Conservation (phyloP, 1,284 basidiomycete genomes). For the Heterobasidion parviporum region DNA sequence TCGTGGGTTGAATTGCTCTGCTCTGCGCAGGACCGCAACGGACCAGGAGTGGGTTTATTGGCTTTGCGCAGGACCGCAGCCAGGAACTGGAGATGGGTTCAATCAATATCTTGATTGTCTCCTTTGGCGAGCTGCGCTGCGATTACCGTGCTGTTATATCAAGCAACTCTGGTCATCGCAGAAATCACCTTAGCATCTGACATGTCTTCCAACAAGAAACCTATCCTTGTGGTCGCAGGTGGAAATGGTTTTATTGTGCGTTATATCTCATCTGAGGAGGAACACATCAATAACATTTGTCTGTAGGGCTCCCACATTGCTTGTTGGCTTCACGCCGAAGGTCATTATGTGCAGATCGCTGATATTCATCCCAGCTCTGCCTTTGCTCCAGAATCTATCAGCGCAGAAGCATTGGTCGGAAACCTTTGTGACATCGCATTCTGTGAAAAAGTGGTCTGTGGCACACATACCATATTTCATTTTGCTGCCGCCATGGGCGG, state of each 20-base stretch:
- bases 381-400: slow-evolving; percentile 18
- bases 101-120: no score
- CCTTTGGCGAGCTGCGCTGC: no score
- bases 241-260: slow-evolving; percentile 52
- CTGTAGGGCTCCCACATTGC: slow-evolving; percentile 45
- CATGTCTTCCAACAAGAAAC: not conserved
- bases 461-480: slow-evolving; percentile 38
- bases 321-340: slow-evolving; percentile 23
- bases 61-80: no score
- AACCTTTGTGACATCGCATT: slow-evolving; percentile 37
- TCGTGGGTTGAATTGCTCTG: no score
- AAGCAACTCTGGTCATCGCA: not conserved
- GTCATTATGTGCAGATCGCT: slow-evolving; percentile 32
- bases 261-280: not conserved
- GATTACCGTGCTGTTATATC: not conserved
- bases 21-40: no score
- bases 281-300: not conserved
- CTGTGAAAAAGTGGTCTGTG: slow-evolving; percentile 28
- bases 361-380: slow-evolving; percentile 27
- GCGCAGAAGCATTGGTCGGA: slow-evolving; percentile 31
- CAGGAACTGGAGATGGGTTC: no score
- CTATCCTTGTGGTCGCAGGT: slow-evolving; percentile 21
- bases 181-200: not conserved
- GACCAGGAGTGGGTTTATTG: no score
- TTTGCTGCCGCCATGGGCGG: slow-evolving; percentile 56